Evolutionary conservation across 2,329 filamentous ascomycete species (phyloP), one percentile per base, ranked within the genome.

Genomic region (Microdochium trichocladiopsis): DNA sequence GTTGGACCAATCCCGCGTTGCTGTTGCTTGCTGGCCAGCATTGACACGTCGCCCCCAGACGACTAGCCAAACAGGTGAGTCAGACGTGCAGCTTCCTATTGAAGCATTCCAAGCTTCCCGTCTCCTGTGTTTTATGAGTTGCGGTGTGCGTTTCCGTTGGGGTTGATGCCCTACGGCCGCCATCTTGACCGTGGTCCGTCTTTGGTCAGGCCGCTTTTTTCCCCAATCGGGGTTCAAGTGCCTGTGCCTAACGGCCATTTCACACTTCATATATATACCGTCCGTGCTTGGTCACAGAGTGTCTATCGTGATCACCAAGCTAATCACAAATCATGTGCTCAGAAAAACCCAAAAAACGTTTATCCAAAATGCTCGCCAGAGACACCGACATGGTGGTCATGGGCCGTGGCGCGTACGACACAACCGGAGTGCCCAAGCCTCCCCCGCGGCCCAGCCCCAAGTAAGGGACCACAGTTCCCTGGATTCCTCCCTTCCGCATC

Each of bases 321-420:
- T 45, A 45, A 45, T 45, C 16, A 18, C 41, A 18, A 45, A 18
- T 45, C 14, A 45, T 45, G 41, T 45, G n/a, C 18, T 16, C 41
- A 45, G 41, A 45, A 45, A 45, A 21, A 11, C 21, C 21, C 41
- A 45, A 23, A 45, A 45, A 45, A 45, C 41, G 22, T 18, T 23
- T 37, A 47, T 48, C 48, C 58, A 60, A 55, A 56, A 67, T 67
- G 65, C 55, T 60, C 58, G 55, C 55, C 52, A 61, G 60, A 57
- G 64, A 65, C 49, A 56, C 58, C 50, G 59, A 57, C 56, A 60
- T 62, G 59, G 56, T 63, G 52, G 66, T 67, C 59, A 67, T 67
- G 65, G 65, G 65, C 56, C 64, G 65, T 45, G 65, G 65, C 48
- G 65, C 65, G 55, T 67, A 67, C 47, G 65, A 67, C 54, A 67